Evolutionary conservation across 73 alveolate genomes (phyloP).

Genomic region (Symbiodinium natans): DNA sequence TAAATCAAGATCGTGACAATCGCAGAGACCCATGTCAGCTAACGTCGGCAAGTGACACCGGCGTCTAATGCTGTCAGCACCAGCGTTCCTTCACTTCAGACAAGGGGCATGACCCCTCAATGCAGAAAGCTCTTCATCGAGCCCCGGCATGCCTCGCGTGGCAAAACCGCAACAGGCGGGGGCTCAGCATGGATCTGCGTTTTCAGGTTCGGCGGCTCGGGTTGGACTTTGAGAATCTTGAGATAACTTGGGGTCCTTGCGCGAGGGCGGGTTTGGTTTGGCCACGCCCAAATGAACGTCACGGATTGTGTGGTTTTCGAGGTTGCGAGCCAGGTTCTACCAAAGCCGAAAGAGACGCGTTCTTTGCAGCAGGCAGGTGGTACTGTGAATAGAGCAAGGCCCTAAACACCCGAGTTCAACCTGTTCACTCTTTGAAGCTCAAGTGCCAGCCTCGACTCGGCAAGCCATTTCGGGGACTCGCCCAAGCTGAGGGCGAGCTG

Average conservation of each 20-base stretch:
- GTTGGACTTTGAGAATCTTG: not conserved
- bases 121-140: not conserved
- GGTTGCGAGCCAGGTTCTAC: not conserved
- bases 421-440: not conserved
- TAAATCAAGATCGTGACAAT: no score
- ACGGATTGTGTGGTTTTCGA: no score
- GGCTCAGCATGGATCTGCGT: not conserved
- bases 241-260: no score
- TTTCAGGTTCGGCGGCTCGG: not conserved
- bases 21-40: no score
- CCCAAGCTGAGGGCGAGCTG: constrained; percentile 9
- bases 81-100: no score
- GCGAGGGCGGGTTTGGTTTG: no score
- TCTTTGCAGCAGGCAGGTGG: not conserved
- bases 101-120: not conserved
- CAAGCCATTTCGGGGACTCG: not conserved
- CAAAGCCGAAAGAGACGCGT: not conserved
- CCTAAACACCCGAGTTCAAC: no score
- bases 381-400: not conserved
- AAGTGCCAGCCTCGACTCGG: not conserved
- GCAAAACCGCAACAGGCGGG: not conserved
- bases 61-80: no score
- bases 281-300: not conserved
- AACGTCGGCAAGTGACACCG: no score
- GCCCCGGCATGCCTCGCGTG: not conserved